Percentiles rank a stretch among this genome's conserved stretches.
phyloP scores from a whole-genome alignment of 1,284 basidiomycete genomes.

The Cutaneotrichosporon sp. region DNA sequence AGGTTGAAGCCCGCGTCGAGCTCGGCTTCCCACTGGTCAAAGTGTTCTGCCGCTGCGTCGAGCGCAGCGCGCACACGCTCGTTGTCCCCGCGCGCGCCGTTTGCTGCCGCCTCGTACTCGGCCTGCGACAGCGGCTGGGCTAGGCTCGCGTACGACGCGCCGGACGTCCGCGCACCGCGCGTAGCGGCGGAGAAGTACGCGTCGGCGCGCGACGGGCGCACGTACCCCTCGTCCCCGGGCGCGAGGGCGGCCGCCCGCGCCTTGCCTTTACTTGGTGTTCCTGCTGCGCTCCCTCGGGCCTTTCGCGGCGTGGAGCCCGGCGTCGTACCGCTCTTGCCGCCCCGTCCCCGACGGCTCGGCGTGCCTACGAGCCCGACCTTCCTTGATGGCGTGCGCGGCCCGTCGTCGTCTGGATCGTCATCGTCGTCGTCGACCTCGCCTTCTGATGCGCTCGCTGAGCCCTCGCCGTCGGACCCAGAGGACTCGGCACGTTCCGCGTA shows the following conservation, averaged over 20 bases:
- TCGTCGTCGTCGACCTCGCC: slow-evolving; percentile 25
- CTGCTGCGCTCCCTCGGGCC: slow-evolving; percentile 10
- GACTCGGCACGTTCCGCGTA: slow-evolving; percentile 26
- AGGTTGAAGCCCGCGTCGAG: slow-evolving; percentile 77
- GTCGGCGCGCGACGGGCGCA: slow-evolving; percentile 57
- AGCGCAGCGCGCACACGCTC: slow-evolving; percentile 30
- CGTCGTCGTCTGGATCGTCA: slow-evolving; percentile 24
- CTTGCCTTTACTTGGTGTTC: slow-evolving; percentile 10
- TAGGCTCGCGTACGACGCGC: slow-evolving; percentile 67
- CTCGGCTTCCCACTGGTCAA: slow-evolving; percentile 59
- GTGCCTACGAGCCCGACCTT: slow-evolving; percentile 21
- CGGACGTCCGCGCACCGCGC: slow-evolving; percentile 63
- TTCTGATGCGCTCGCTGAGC: slow-evolving; percentile 7
- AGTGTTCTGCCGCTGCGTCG: slow-evolving; percentile 2
- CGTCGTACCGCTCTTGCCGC: slow-evolving; percentile 22
- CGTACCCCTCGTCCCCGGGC: slow-evolving; percentile 39
- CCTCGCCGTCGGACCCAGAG: slow-evolving; percentile 24
- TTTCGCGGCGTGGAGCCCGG: slow-evolving; percentile 18
- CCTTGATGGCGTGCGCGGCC: background rate
- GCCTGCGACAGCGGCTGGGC: slow-evolving; percentile 55
- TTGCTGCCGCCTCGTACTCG: slow-evolving; percentile 32
- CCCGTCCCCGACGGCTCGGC: slow-evolving; percentile 22
- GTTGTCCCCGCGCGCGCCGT: background rate
- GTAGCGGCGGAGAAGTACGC: slow-evolving; percentile 66
- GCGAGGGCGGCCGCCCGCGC: slow-evolving; percentile 11